A percentile compares a stretch with the other conserved stretches of the same genome.
These are phyloP conservation scores for Aspergillus candidus DNA, from an alignment of 2,329 filamentous ascomycete species.

Conservation along the genomic window DNA sequence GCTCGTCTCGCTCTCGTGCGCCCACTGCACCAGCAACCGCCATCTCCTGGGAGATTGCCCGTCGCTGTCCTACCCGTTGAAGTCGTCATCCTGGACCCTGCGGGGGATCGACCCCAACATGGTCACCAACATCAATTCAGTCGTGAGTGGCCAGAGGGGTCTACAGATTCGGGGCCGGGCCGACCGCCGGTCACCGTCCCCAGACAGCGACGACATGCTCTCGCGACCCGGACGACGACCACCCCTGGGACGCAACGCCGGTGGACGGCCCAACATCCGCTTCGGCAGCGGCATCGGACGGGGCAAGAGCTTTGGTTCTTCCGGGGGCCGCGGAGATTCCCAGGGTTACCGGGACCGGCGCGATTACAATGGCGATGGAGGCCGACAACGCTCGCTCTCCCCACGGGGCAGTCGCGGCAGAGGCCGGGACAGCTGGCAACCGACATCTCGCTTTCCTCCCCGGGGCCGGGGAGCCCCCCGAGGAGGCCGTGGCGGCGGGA, in stretches of 20 bases:
- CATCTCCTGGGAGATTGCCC: slow-evolving; percentile 44
- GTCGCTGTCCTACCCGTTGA: slow-evolving; percentile 19
- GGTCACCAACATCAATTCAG: slow-evolving; percentile 36
- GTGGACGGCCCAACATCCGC: slow-evolving; percentile 28
- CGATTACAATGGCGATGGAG: slow-evolving; percentile 17
- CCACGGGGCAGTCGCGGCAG: slow-evolving; percentile 16
- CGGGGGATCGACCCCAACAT: slow-evolving; percentile 30
- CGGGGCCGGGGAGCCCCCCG: slow-evolving; percentile 17
- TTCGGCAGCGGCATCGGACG: slow-evolving; percentile 28
- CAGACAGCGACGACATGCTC: slow-evolving; percentile 33
- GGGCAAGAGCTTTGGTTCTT: slow-evolving; percentile 19
- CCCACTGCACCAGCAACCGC: slow-evolving; percentile 37
- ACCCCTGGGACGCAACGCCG: slow-evolving; percentile 20
- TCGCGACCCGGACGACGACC: slow-evolving; percentile 22
- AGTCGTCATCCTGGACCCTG: slow-evolving; percentile 36
- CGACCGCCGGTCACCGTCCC: slow-evolving; percentile 22
- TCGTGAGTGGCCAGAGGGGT: slow-evolving; percentile 10
- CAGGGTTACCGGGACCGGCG: slow-evolving; percentile 24
- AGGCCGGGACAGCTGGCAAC: slow-evolving; percentile 17
- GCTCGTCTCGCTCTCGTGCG: slow-evolving; percentile 40
- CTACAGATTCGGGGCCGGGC: slow-evolving; percentile 35
- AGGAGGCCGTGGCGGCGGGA: slow-evolving; percentile 13
- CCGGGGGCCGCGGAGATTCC: slow-evolving; percentile 9
- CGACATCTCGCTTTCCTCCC: slow-evolving; percentile 18
- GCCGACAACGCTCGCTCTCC: slow-evolving; percentile 29